Evolutionary conservation across 345 rosid species (phyloP), one percentile per base, ranked within the genome.

Genomic region (Noccaea bulbosa): DNA sequence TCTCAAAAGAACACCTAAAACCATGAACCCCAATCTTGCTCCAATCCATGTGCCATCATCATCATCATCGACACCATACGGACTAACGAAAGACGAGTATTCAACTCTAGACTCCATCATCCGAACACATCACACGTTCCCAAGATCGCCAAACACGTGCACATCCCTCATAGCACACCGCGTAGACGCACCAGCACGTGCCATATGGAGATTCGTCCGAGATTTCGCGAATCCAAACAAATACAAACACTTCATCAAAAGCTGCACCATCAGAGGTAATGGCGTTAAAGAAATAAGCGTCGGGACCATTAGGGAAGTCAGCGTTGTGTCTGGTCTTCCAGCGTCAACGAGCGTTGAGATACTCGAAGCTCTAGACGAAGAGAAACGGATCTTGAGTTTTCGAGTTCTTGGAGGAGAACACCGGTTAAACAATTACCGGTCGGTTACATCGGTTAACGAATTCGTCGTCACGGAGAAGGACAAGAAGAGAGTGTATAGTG

Each of bases 191-290:
- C 75, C 75, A 1, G 75, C 79, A 47, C 22, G 8, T 38, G 32
- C 60, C 53, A 70, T 76, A 45, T 76, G 79, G 79, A 56, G 47
- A 47, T 62, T 39, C 75, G 66, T 76, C 33, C 67, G 75, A 0
- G 70, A 76, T 40, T 70, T 76, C 34, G 71, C 52, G 0, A 76
- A 76, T 47, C 79, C 79, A 17, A 54, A 70, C 46, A 70, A 32
- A 8, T 76, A 76, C 79, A 76, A 76, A 43, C 79, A 76, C 47
- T 76, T 76, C 59, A 64, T 76, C 71, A 70, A 56, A 14, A 76
- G 75, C 20, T 76, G 79, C 75, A 62, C 65, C 70, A 57, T 62
- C 33, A 55, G 55, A 55, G 71, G 49, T 37, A 27, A 67, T 50
- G 55, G 37, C 4, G 17, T 27, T 24, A 62, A 59, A 14, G 77